A percentile compares a stretch with the other conserved stretches of the same genome.
Conservation (phyloP, 768 basidiomycete genomes). For the Xerocomus potaroensis region DNA sequence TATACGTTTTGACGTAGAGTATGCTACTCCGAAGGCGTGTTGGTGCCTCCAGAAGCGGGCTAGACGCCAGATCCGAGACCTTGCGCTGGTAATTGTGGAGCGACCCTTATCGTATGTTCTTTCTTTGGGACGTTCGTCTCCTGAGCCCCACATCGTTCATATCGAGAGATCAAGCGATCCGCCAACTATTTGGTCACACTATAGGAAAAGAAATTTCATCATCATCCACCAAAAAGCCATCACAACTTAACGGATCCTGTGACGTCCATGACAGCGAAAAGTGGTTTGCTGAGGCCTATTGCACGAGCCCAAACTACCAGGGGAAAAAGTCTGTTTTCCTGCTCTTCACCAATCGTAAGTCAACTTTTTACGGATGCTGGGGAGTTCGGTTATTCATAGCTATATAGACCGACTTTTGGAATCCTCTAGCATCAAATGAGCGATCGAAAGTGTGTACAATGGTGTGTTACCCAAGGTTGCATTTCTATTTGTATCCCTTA, state of each 20-base stretch:
- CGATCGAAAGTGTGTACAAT: constrained; percentile 82
- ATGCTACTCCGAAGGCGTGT: constrained; percentile 70
- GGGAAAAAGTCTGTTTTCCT: constrained; percentile 81
- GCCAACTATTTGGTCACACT: constrained; percentile 73
- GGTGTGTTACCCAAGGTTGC: constrained; percentile 85
- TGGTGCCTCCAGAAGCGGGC: constrained; percentile 69
- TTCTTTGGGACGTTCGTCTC: constrained; percentile 76
- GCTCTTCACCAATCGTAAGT: constrained; percentile 92
- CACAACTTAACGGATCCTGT: constrained; percentile 11
- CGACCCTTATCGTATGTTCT: constrained; percentile 74
- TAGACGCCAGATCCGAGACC: constrained; percentile 76
- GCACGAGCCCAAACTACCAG: constrained; percentile 86
- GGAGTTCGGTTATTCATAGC: neutral
- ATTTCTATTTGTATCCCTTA: constrained; percentile 89
- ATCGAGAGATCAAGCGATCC: constrained; percentile 67
- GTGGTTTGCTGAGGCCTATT: constrained; percentile 73
- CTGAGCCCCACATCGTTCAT: constrained; percentile 79
- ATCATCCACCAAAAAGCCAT: constrained; percentile 21
- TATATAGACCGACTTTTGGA: constrained; percentile 87
- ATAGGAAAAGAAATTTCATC: constrained; percentile 72
- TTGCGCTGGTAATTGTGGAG: constrained; percentile 93
- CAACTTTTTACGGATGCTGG: neutral
- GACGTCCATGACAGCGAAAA: constrained; percentile 37
- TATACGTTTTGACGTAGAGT: constrained; percentile 48
- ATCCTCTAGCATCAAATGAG: constrained; percentile 78